Evolutionary conservation across 2,329 filamentous ascomycete species (phyloP).

Genomic region (Aureobasidium sp.): DNA sequence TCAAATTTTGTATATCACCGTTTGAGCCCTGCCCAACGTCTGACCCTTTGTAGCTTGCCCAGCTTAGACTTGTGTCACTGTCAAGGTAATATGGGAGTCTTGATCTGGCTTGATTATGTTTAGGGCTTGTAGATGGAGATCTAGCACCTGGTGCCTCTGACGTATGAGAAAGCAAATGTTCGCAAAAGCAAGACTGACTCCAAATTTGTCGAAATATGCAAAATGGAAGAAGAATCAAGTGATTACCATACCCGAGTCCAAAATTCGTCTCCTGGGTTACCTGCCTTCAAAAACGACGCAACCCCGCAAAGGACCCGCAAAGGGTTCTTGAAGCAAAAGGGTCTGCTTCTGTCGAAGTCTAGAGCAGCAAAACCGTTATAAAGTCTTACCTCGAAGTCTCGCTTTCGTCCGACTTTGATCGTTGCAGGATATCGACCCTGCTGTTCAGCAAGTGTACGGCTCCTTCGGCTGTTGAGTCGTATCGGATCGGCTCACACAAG

Average conservation of each 20-base stretch:
- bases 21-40: background rate
- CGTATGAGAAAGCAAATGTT: no score
- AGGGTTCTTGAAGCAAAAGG: background rate
- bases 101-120: background rate
- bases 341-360: background rate
- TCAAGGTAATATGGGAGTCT: background rate
- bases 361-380: background rate
- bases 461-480: background rate
- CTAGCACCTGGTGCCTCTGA: background rate
- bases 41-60: background rate
- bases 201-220: background rate
- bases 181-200: no score
- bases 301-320: background rate
- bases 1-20: constrained; percentile 1
- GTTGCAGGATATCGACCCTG: background rate
- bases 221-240: no score
- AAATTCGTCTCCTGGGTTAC: background rate
- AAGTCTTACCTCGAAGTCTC: background rate
- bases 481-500: background rate
- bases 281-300: background rate
- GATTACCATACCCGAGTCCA: background rate
- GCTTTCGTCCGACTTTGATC: background rate
- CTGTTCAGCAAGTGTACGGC: background rate
- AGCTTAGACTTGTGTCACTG: background rate
- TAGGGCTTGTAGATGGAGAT: background rate